Conservation (phyloP, 1,284 basidiomycete genomes). For the Ceratobasidium sp. region DNA sequence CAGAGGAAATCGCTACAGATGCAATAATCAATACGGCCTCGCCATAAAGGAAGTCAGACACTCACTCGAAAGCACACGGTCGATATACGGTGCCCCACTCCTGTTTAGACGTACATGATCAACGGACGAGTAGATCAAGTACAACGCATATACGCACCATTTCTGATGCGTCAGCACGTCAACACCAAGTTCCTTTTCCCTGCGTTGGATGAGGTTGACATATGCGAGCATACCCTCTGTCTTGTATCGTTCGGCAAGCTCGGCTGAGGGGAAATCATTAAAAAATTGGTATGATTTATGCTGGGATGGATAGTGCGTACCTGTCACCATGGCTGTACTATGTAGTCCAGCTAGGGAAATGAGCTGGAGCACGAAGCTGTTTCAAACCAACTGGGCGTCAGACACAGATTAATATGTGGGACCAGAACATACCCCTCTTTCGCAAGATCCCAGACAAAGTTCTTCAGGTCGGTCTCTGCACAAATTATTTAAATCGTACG, state of each 20-base stretch:
- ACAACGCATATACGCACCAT: constrained; percentile 63
- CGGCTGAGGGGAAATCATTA: constrained; percentile 60
- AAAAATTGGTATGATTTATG: constrained; percentile 47
- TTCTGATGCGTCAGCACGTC: constrained; percentile 94
- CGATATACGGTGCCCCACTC: constrained; percentile 89
- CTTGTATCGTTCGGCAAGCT: constrained; percentile 79
- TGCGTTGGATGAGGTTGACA: constrained; percentile 83
- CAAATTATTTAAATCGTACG: not conserved
- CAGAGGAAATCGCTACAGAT: constrained; percentile 69
- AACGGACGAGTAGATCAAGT: not conserved
- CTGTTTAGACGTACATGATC: constrained; percentile 53
- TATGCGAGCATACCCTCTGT: constrained; percentile 89
- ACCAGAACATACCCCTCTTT: constrained; percentile 76
- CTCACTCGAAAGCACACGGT: constrained; percentile 73
- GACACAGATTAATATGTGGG: not conserved
- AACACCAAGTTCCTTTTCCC: constrained; percentile 90
- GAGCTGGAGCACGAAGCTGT: constrained; percentile 82
- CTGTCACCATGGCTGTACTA: constrained; percentile 81
- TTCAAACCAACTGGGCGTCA: not conserved
- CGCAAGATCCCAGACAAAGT: constrained; percentile 90
- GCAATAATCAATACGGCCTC: constrained; percentile 44
- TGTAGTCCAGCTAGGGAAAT: constrained; percentile 91
- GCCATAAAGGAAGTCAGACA: constrained; percentile 42
- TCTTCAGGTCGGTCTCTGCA: constrained; percentile 73
- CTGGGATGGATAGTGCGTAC: constrained; percentile 57